These are phyloP conservation scores for Saccharum spontaneum DNA, from an alignment of 176 grass and related monocot genomes.

Conservation along the genomic window DNA sequence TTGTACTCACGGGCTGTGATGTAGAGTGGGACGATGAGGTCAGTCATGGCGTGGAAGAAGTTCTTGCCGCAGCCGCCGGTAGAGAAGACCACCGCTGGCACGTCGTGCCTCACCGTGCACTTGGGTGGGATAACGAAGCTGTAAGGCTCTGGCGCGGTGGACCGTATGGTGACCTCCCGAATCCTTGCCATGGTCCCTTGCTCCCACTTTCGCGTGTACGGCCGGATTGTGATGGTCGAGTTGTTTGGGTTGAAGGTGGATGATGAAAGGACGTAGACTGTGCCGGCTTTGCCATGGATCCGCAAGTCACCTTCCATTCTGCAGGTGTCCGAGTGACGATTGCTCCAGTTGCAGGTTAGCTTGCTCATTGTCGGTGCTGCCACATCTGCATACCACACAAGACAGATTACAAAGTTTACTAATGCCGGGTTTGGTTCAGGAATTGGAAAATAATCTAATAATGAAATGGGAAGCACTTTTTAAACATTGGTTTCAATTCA, in stretches of 20 bases:
- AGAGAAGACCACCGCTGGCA: slow-evolving; percentile 65
- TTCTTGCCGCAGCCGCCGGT: slow-evolving; percentile 55
- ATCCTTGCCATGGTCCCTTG: slow-evolving; percentile 14
- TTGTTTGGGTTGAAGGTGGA: slow-evolving; percentile 16
- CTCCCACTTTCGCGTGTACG: slow-evolving; percentile 61
- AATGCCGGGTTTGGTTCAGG: neutral
- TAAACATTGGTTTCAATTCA: neutral
- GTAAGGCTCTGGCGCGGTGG: neutral
- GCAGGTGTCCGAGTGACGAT: slow-evolving; percentile 40
- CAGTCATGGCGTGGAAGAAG: slow-evolving; percentile 67
- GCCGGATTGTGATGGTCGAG: slow-evolving; percentile 37
- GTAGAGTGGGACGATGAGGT: slow-evolving; percentile 71
- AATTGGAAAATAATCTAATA: neutral
- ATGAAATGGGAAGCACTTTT: neutral
- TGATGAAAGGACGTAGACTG: slow-evolving; percentile 38
- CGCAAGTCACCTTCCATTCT: slow-evolving; percentile 63
- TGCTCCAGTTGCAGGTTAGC: slow-evolving; percentile 51
- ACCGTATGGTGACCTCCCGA: slow-evolving; percentile 38
- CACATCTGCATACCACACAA: neutral
- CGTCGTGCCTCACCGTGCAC: slow-evolving; percentile 48
- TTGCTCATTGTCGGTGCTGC: slow-evolving; percentile 7
- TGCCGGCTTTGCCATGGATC: slow-evolving; percentile 42
- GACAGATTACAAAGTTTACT: neutral
- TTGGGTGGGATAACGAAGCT: slow-evolving; percentile 1
- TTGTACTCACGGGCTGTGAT: slow-evolving; percentile 42